phyloP scores from a whole-genome alignment of 2,329 filamentous ascomycete species.

The Fusarium proliferatum region DNA sequence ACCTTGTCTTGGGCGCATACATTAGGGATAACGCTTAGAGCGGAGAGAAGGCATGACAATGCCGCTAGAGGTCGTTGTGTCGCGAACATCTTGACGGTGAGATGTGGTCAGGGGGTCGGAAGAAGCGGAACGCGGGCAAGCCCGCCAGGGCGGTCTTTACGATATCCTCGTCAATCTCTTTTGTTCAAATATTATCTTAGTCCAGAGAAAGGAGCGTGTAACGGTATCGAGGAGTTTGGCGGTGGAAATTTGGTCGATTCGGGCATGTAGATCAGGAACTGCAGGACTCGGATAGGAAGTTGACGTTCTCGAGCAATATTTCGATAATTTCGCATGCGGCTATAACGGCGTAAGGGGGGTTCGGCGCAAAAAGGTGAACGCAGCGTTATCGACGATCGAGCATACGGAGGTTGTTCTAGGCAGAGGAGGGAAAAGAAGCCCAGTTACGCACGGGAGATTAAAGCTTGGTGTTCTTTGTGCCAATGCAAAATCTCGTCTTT shows the following conservation, averaged over 20 bases:
- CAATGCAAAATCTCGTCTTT: slow-evolving; percentile 40
- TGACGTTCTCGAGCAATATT: slow-evolving; percentile 30
- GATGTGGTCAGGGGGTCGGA: slow-evolving; percentile 30
- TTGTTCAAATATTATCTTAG: slow-evolving; percentile 13
- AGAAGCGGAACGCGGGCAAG: slow-evolving; percentile 41
- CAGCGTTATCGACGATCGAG: background rate
- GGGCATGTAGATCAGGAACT: slow-evolving; percentile 18
- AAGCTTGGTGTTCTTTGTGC: slow-evolving; percentile 35
- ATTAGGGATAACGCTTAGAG: slow-evolving; percentile 30
- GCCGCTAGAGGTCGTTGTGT: slow-evolving; percentile 4
- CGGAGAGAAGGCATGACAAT: slow-evolving; percentile 29
- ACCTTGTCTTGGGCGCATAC: slow-evolving; percentile 48
- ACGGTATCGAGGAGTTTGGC: background rate
- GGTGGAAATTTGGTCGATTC: slow-evolving; percentile 7
- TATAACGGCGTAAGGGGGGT: slow-evolving; percentile 12
- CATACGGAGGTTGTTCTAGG: background rate
- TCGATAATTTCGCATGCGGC: slow-evolving; percentile 19
- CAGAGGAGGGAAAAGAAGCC: background rate
- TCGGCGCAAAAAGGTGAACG: slow-evolving; percentile 2
- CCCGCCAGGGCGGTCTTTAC: slow-evolving; percentile 35
- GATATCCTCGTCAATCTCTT: slow-evolving; percentile 3
- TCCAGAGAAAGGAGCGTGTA: background rate
- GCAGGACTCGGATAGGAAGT: slow-evolving; percentile 20
- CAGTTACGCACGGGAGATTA: slow-evolving; percentile 14
- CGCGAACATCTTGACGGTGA: slow-evolving; percentile 28